These are phyloP conservation scores for Aechmea fasciata DNA, from an alignment of 176 grass and related monocot genomes.

Conservation along the genomic window DNA sequence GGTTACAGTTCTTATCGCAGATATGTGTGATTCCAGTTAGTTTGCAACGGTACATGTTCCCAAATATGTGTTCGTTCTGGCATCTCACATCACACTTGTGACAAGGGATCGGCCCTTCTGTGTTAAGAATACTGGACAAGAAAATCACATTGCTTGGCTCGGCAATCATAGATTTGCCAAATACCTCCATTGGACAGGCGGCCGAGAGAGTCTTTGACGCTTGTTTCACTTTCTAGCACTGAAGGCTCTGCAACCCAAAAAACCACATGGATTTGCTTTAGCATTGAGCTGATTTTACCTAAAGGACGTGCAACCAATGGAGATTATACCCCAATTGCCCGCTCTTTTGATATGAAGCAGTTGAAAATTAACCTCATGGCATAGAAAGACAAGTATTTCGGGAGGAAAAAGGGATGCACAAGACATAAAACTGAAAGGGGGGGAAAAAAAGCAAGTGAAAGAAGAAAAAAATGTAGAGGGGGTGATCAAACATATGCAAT, in stretches of 20 bases:
- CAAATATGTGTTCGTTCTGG: constrained; percentile 88
- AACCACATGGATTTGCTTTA: constrained; percentile 42
- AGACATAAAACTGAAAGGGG: not conserved
- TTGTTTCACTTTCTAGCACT: constrained; percentile 23
- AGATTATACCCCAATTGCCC: not conserved
- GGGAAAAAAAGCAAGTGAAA: not conserved
- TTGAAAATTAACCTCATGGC: not conserved
- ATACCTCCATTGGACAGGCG: constrained; percentile 76
- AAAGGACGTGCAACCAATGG: not conserved
- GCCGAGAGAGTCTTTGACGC: constrained; percentile 11
- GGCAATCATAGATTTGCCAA: constrained; percentile 84
- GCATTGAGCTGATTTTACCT: constrained; percentile 17
- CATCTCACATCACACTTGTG: constrained; percentile 97
- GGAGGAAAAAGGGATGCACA: not conserved
- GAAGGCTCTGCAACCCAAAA: constrained; percentile 83
- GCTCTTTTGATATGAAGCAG: not conserved
- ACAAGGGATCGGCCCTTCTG: constrained; percentile 54
- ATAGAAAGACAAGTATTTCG: not conserved
- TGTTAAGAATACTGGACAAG: constrained; percentile 87
- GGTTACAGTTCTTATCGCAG: constrained; percentile 94
- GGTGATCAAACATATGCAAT: not conserved
- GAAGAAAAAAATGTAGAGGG: not conserved
- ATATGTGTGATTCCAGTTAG: constrained; percentile 80
- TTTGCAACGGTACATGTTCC: constrained; percentile 96
- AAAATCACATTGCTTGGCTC: constrained; percentile 98